Evolutionary conservation across 2,329 filamentous ascomycete genomes (phyloP), one percentile per base, ranked within the genome.

Genomic region (Botrytis hyacinthi): DNA sequence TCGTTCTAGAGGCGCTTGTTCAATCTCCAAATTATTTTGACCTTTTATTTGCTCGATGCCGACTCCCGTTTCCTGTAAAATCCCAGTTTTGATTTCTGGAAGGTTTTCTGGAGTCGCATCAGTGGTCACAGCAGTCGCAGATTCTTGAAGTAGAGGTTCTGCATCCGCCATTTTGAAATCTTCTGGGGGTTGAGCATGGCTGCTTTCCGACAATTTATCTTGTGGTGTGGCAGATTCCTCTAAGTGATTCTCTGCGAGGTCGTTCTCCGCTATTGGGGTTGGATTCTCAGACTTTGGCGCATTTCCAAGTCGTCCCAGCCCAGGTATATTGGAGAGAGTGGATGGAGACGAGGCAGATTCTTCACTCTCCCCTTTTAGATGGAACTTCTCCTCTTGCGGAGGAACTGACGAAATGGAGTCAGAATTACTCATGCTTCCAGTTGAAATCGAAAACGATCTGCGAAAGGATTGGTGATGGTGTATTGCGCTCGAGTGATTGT

Each of bases 261-360:
- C 29, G 32, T 32, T 69, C 29, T 60, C 42, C 10, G 6, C 57
- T 9, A 26, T n/a, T 54, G 71, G 73, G 44, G 48, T 29, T 66
- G 72, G 8, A 44, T 12, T 57, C n/a, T 69, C 66, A 63, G 60
- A 26, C 14, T 65, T 67, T 22, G 70, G 65, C 65, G 73, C 73
- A 65, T 66, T 68, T 60, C 70, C 71, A 32, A 73, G 54, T 66
- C 70, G 70, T 35, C 73, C 73, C 20, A 74, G 59, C 14, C 73
- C 73, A 37, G 73, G 73, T 65, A 74, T 74, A 29, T 65, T 48
- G 51, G 32, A 73, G n/a, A 72, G 62, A 16, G 46, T 40, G 32
- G 60, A 29, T 65, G 42, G 20, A 29, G 65, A 29, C 16, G 48
- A 57, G 44, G 37, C 42, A 29, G 60, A 20, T 48, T 69, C 40